Evolutionary conservation across 2,329 filamentous ascomycete genomes (phyloP).

Genomic region (Ophiostoma montium): DNA sequence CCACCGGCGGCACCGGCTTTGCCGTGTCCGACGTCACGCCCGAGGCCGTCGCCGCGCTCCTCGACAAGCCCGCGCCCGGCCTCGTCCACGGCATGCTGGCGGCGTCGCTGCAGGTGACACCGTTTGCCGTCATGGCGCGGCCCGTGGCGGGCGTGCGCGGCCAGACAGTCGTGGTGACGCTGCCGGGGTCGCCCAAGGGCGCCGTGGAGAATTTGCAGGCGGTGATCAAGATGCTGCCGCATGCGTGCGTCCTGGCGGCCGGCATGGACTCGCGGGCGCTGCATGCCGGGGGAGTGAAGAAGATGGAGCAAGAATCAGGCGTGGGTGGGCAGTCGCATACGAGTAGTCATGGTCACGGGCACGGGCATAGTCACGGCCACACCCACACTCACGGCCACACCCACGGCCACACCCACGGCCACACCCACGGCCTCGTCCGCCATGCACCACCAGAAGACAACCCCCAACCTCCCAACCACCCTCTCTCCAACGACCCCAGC

Average conservation of each 20-base stretch:
- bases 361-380: slow-evolving; percentile 29
- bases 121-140: slow-evolving; percentile 93
- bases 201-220: slow-evolving; percentile 87
- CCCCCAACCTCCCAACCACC: slow-evolving; percentile 15
- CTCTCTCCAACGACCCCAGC: slow-evolving; percentile 45
- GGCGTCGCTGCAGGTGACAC: slow-evolving; percentile 70
- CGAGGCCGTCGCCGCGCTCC: slow-evolving; percentile 68
- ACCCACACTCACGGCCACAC: slow-evolving; percentile 31
- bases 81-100: slow-evolving; percentile 92
- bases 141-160: slow-evolving; percentile 81
- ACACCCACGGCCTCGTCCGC: slow-evolving; percentile 53
- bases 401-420: slow-evolving; percentile 36
- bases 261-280: slow-evolving; percentile 68
- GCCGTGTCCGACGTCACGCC: slow-evolving; percentile 74
- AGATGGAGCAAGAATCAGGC: slow-evolving; percentile 72
- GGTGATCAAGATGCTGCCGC: slow-evolving; percentile 77
- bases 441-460: slow-evolving; percentile 54
- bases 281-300: slow-evolving; percentile 69
- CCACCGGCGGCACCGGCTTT: slow-evolving; percentile 90
- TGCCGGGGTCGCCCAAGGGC: slow-evolving; percentile 90
- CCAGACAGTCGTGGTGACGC: slow-evolving; percentile 67
- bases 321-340: too few relatives aligned
- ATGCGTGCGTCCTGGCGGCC: slow-evolving; percentile 82
- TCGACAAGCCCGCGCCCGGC: slow-evolving; percentile 77
- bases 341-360: too few relatives aligned